Conservation (phyloP, 2,329 filamentous ascomycete species). For the Beauveria sp. region DNA sequence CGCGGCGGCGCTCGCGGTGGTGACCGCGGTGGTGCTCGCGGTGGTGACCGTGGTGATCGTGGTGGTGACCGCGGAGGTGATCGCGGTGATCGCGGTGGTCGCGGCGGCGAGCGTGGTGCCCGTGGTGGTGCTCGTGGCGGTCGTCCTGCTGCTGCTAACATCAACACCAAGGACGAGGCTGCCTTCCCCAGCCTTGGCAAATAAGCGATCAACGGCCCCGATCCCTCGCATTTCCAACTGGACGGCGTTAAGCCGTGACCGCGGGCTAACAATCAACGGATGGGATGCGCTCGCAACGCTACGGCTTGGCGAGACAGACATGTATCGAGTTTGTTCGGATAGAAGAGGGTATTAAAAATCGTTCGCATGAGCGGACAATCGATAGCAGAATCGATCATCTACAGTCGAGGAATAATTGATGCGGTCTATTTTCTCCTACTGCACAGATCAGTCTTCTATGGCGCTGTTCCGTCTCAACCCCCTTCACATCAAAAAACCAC, state of each 20-base stretch:
- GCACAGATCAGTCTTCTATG: background rate
- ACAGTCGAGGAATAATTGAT: background rate
- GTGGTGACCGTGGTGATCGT: slow-evolving; percentile 29
- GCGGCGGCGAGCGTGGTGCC: slow-evolving; percentile 27
- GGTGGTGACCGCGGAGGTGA: slow-evolving; percentile 31
- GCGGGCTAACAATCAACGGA: background rate
- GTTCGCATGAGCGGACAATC: background rate
- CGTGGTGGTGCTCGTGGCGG: slow-evolving; percentile 29
- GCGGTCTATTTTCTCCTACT: background rate
- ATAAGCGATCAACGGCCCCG: slow-evolving; percentile 25
- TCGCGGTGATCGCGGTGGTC: slow-evolving; percentile 36
- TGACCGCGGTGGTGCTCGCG: slow-evolving; percentile 32
- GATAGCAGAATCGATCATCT: background rate
- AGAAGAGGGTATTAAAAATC: background rate
- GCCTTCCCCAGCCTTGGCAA: slow-evolving; percentile 55
- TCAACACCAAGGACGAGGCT: slow-evolving; percentile 51
- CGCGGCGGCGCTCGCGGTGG: slow-evolving; percentile 42
- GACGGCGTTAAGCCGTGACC: background rate
- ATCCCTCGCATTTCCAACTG: slow-evolving; percentile 6
- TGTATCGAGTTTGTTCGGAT: slow-evolving; percentile 5
- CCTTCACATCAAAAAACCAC: background rate
- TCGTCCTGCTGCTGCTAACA: slow-evolving; percentile 37
- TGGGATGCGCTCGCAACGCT: background rate
- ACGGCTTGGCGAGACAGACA: background rate
- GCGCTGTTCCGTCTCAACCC: background rate